Evolutionary conservation across 2,329 filamentous ascomycete species (phyloP).

Genomic region (Sporothrix protearum): DNA sequence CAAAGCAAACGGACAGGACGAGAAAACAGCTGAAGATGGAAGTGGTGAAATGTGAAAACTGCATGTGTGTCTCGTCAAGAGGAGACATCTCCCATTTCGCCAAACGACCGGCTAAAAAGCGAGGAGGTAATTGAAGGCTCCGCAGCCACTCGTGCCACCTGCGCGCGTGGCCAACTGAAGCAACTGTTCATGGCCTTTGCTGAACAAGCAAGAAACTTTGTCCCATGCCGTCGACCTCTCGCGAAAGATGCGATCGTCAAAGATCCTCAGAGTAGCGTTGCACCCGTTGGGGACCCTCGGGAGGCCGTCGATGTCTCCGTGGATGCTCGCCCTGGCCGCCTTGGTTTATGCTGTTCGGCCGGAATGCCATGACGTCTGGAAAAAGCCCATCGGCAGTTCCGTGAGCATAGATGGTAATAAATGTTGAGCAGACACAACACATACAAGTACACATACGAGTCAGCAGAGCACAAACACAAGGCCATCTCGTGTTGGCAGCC

Average conservation of each 20-base stretch:
- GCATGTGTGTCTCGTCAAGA: background rate
- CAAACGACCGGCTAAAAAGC: constrained; percentile 14
- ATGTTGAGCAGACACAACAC: background rate
- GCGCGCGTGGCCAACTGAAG: background rate
- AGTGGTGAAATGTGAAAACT: background rate
- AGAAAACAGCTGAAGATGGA: background rate
- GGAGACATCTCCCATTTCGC: background rate
- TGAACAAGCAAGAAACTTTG: background rate
- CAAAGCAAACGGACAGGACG: background rate
- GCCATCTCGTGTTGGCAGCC: constrained; percentile 14
- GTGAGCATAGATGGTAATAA: background rate
- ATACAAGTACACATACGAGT: background rate
- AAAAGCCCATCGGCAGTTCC: background rate
- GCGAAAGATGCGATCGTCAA: background rate
- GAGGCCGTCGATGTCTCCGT: background rate
- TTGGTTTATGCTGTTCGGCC: background rate
- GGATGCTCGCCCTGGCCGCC: background rate
- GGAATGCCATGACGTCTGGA: constrained; percentile 7
- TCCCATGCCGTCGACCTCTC: background rate
- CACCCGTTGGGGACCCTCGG: background rate
- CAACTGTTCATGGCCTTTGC: background rate
- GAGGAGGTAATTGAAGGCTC: background rate
- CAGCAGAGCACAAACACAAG: background rate
- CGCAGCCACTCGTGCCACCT: background rate
- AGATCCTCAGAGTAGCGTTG: constrained; percentile 5